Evolutionary conservation across 78 protist genomes (phyloP), one percentile per base, ranked within the genome.

Genomic region (Dictyostelium discoideum): DNA sequence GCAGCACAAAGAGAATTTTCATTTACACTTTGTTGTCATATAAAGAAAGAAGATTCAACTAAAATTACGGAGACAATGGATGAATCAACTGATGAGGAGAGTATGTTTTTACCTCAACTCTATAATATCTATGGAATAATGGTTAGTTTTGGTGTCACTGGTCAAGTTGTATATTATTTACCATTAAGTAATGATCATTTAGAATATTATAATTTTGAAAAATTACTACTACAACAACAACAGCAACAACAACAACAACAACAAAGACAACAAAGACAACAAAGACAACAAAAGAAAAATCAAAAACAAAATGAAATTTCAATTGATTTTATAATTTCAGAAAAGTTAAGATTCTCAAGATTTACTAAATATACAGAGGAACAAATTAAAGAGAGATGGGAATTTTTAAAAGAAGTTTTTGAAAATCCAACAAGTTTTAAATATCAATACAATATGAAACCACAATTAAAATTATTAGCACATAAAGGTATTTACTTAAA

Each of bases 1-100:
- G 80, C 87, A 24, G 50, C 74, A n/a, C 94, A 88, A 88, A 48
- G 26, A 37, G 87, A 88, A 46, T 88, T 78, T 63, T 37, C 83
- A 20, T 78, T 88, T 37, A n/a, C 72, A 3, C 6, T 88, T 32
- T 87, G 93, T 78, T 78, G 79, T 37, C 54, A 32, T 9, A 37
- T 54, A 29, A 78, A 22, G 44, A 78, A 78, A 29, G 22, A 42
- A 6, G 37, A 78, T 78, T 16, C 48, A 81, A 40, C 85, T 40
- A 42, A 48, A 48, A 67, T 84, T 7, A 16, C 72, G 29, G 73
- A 81, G 44, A 26, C 72, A 44, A 67, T 81, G 20, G 87, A 81
- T 22, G 67, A 74, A 18, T n/a, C 67, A n/a, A 40, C 84, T 1
- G 86, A 78, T 65, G 94, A 88, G 32, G 94, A 88, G 18, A 80